Conservation (phyloP, 1,139 yeast genomes). For the Yamadazyma siamensis region DNA sequence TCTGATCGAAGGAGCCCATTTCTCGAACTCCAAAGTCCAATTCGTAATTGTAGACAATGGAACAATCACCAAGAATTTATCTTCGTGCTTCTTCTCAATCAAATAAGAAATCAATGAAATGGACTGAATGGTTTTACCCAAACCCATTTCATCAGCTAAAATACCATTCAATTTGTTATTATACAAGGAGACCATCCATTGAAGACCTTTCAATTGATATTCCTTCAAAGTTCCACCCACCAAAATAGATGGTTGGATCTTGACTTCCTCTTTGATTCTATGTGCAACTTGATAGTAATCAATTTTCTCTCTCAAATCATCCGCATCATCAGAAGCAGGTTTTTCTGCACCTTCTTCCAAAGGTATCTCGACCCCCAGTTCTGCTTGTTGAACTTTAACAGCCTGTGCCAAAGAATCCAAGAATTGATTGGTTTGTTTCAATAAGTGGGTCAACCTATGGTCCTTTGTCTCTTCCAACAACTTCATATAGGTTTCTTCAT, state of each 20-base stretch:
- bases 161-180: conserved; percentile 94
- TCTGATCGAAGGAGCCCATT: conserved; percentile 78
- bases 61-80: conserved; percentile 77
- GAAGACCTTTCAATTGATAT: conserved; percentile 88
- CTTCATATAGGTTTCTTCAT: conserved; percentile 81
- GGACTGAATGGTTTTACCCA: conserved; percentile 95
- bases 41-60: conserved; percentile 82
- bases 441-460: conserved; percentile 75
- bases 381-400: conserved; percentile 70
- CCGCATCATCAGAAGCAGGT: conserved; percentile 17
- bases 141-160: conserved; percentile 96
- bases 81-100: conserved; percentile 68
- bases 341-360: conserved; percentile 17
- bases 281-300: conserved; percentile 84
- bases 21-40: conserved; percentile 82
- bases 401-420: conserved; percentile 76
- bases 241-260: conserved; percentile 60
- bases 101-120: conserved; percentile 85
- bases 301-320: conserved; percentile 56
- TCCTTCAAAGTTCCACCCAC: conserved; percentile 91
- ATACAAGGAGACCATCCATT: conserved; percentile 96
- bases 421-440: conserved; percentile 73
- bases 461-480: conserved; percentile 80
- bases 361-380: conserved; percentile 24
- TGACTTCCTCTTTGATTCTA: conserved; percentile 62